These are phyloP conservation scores for Saccharomyces hybrid DNA, from an alignment of 1,139 yeast species.

Conservation along the genomic window DNA sequence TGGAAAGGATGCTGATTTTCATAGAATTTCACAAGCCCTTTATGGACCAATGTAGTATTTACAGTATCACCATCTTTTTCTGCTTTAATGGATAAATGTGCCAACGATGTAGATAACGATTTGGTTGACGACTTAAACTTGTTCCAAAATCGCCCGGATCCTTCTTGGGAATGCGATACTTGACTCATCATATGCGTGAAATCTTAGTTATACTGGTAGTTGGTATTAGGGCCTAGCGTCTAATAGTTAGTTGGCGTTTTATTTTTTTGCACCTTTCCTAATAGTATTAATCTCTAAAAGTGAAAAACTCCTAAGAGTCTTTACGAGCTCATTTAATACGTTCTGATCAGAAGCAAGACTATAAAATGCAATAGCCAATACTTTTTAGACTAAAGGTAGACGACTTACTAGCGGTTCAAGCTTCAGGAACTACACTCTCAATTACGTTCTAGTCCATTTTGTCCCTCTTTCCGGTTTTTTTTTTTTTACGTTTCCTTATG, in stretches of 20 bases:
- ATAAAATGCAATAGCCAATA: not conserved
- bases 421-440: not conserved
- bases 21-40: constrained; percentile 34
- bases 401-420: not conserved
- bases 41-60: constrained; percentile 34
- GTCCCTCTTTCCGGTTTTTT: no score
- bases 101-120: constrained; percentile 26
- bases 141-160: constrained; percentile 26
- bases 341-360: not conserved
- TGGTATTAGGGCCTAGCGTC: not conserved
- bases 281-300: not conserved
- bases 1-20: constrained; percentile 28
- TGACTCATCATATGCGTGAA: not conserved
- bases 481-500: not conserved
- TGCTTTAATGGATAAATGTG: constrained; percentile 27
- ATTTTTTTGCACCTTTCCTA: not conserved
- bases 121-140: constrained; percentile 30
- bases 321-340: not conserved
- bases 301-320: not conserved
- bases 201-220: not conserved
- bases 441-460: not conserved
- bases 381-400: not conserved
- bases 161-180: constrained; percentile 6
- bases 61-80: constrained; percentile 36
- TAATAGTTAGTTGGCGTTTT: not conserved